phyloP scores from a whole-genome alignment of 192 early-diverging fungal species.

The Coemansia sp. region DNA sequence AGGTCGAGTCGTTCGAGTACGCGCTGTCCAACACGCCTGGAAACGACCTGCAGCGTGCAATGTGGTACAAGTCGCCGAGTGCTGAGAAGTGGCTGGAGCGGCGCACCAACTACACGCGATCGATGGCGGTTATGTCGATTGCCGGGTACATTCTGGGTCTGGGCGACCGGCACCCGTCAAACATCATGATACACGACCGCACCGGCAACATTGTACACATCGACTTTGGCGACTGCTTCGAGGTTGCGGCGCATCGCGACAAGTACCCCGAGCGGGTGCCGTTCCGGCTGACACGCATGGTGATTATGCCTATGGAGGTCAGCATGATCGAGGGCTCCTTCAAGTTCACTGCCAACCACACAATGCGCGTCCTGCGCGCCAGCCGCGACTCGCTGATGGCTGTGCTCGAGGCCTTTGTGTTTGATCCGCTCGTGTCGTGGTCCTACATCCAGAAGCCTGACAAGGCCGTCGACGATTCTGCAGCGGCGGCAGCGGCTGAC shows the following conservation, averaged over 20 bases:
- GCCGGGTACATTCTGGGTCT: slow-evolving; percentile 97
- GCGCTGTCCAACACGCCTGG: slow-evolving; percentile 93
- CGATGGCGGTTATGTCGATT: slow-evolving; percentile 97
- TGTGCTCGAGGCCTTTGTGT: slow-evolving; percentile 96
- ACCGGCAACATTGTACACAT: slow-evolving; percentile 98
- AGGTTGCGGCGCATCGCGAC: slow-evolving; percentile 95
- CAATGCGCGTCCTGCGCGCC: slow-evolving; percentile 92
- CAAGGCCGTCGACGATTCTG: background rate
- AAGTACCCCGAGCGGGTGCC: slow-evolving; percentile 97
- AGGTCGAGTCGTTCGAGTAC: slow-evolving; percentile 95
- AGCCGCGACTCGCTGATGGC: slow-evolving; percentile 99
- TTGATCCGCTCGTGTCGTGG: slow-evolving; percentile 73
- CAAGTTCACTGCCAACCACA: slow-evolving; percentile 91
- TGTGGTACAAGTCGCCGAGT: slow-evolving; percentile 96
- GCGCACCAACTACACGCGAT: slow-evolving; percentile 97
- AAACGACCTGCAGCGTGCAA: slow-evolving; percentile 89
- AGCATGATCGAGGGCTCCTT: slow-evolving; percentile 95
- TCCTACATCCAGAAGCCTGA: slow-evolving; percentile 16
- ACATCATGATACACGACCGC: slow-evolving; percentile 92
- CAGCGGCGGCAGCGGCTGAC: background rate
- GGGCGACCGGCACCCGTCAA: slow-evolving; percentile 97
- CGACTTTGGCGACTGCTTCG: slow-evolving; percentile 98
- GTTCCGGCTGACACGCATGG: slow-evolving; percentile 98
- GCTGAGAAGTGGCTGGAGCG: slow-evolving; percentile 96
- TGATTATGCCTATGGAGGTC: slow-evolving; percentile 98